Evolutionary conservation across 345 rosid species (phyloP).

Genomic region (Arabidopsis arenosa): DNA sequence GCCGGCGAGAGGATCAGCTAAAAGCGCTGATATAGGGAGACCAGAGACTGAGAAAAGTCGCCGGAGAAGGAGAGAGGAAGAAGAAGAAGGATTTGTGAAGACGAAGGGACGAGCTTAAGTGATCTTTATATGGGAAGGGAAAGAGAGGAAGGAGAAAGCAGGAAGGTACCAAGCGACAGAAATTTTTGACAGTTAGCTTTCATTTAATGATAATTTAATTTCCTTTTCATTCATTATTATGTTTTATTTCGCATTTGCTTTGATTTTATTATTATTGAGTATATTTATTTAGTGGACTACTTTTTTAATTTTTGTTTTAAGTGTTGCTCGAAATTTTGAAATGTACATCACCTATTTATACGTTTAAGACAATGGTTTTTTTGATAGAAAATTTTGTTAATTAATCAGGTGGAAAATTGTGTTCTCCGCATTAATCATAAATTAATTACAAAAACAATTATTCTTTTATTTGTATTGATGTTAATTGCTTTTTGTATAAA

Average conservation of each 20-base stretch:
- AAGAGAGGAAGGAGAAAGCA: constrained; percentile 48
- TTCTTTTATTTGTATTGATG: neutral
- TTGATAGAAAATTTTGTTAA: neutral
- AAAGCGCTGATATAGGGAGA: constrained; percentile 45
- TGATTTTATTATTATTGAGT: too few relatives aligned
- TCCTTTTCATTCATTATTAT: neutral
- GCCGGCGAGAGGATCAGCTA: constrained; percentile 53
- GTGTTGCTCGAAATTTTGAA: constrained; percentile 29
- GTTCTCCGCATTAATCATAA: constrained; percentile 23
- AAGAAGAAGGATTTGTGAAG: constrained; percentile 38
- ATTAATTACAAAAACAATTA: constrained; percentile 25
- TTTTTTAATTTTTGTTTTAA: neutral
- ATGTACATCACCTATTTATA: constrained; percentile 27
- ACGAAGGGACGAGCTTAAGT: constrained; percentile 39
- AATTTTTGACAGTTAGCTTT: constrained; percentile 45
- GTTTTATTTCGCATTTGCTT: neutral
- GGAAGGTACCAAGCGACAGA: constrained; percentile 58
- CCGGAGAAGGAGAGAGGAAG: constrained; percentile 25
- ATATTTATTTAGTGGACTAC: too few relatives aligned
- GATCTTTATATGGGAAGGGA: constrained; percentile 58
- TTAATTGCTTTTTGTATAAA: neutral
- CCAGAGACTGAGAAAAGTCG: neutral
- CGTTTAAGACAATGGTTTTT: constrained; percentile 36
- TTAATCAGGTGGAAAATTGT: constrained; percentile 18
- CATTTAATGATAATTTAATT: constrained; percentile 39